These are phyloP conservation scores for Russula vinacea DNA, from an alignment of 768 basidiomycete genomes.

Conservation along the genomic window DNA sequence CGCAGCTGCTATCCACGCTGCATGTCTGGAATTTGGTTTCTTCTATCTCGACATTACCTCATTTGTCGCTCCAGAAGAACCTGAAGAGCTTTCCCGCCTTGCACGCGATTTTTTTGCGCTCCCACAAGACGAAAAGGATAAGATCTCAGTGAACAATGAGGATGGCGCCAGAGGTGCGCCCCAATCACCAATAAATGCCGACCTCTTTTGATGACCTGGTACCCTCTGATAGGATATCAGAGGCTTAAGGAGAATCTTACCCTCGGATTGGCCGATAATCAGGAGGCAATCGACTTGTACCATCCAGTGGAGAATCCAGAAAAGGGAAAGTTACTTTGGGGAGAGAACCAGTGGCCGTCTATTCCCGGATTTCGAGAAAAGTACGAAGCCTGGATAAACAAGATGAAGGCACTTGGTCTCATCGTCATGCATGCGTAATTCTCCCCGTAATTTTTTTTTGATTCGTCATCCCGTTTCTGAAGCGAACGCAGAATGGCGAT, in stretches of 20 bases:
- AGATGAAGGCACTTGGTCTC: slow-evolving; percentile 81
- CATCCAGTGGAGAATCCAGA: slow-evolving; percentile 67
- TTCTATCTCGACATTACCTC: slow-evolving; percentile 78
- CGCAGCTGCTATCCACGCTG: slow-evolving; percentile 58
- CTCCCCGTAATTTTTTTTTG: not conserved
- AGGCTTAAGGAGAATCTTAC: slow-evolving; percentile 83
- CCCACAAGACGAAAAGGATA: slow-evolving; percentile 60
- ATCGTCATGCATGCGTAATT: slow-evolving; percentile 80
- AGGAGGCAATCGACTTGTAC: slow-evolving; percentile 84
- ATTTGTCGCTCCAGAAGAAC: slow-evolving; percentile 54
- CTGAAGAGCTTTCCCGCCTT: slow-evolving; percentile 60
- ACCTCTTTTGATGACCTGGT: slow-evolving; percentile 5
- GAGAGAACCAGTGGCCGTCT: slow-evolving; percentile 85
- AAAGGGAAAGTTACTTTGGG: slow-evolving; percentile 69
- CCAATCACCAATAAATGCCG: not conserved
- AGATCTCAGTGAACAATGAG: slow-evolving; percentile 59
- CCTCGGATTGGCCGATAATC: slow-evolving; percentile 76
- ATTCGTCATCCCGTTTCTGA: not conserved
- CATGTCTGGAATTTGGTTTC: slow-evolving; percentile 80
- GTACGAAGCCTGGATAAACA: slow-evolving; percentile 73
- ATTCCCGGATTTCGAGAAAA: slow-evolving; percentile 55
- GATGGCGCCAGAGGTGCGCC: slow-evolving; percentile 72
- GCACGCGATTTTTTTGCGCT: slow-evolving; percentile 71
- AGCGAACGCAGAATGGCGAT: slow-evolving; percentile 61
- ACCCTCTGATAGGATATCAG: slow-evolving; percentile 59